Conservation (phyloP, 345 rosid species). For the Populus deltoides region DNA sequence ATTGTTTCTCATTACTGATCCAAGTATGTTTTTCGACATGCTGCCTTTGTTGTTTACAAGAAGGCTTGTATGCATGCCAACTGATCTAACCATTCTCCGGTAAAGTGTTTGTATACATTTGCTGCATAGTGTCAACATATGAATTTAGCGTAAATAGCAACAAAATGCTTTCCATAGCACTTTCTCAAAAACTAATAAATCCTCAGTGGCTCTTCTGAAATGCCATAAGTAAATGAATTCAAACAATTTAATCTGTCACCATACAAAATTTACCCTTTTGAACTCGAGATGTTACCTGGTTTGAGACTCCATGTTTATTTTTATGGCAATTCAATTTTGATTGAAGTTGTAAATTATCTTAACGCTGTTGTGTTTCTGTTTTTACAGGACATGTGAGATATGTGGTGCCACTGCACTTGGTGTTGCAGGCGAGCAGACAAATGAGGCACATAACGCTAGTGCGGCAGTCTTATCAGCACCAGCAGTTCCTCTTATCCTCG, state of each 20-base stretch:
- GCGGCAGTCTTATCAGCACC: slow-evolving; percentile 27
- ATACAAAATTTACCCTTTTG: no score
- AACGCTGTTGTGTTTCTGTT: neutral
- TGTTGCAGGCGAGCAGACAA: slow-evolving; percentile 42
- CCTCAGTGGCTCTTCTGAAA: no score
- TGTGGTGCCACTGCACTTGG: slow-evolving; percentile 53
- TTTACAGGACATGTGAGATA: slow-evolving; percentile 59
- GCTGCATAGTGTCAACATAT: neutral
- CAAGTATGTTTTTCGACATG: neutral
- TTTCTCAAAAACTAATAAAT: no score
- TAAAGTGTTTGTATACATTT: no score
- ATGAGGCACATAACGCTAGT: slow-evolving; percentile 23
- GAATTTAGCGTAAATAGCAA: neutral
- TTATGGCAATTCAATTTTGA: neutral
- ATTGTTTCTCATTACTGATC: neutral
- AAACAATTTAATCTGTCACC: no score
- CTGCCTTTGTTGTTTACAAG: neutral
- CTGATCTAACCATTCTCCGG: no score
- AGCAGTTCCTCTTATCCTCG: slow-evolving; percentile 30
- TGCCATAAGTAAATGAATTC: no score
- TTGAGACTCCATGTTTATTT: neutral
- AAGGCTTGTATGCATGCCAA: no score
- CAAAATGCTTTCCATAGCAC: no score
- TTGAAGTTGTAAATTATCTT: neutral
- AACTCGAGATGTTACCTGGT: neutral